These are phyloP conservation scores for Sporothrix humicola DNA, from an alignment of 2,329 filamentous ascomycete genomes.

Conservation along the genomic window DNA sequence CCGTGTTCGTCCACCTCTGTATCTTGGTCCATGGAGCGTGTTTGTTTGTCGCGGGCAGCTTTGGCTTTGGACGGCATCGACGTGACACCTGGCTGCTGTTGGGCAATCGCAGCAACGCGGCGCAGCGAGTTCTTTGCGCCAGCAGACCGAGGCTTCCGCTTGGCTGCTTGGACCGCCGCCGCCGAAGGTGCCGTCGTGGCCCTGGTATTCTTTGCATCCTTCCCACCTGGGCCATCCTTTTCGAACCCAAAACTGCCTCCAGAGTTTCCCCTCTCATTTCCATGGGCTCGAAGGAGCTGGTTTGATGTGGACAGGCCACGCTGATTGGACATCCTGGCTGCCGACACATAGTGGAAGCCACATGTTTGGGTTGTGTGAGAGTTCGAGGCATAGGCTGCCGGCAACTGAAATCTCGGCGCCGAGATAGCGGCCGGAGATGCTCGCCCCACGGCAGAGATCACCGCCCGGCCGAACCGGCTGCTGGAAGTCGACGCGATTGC, in stretches of 20 bases:
- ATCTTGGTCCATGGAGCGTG: no score
- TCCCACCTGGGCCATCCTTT: not conserved
- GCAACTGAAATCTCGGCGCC: not conserved
- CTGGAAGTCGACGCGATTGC: conserved; percentile 25
- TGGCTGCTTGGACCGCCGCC: conserved; percentile 34
- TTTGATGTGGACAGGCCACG: conserved; percentile 72
- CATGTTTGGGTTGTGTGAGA: not conserved
- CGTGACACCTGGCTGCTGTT: conserved; percentile 56
- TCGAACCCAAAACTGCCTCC: not conserved
- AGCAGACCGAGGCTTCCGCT: conserved; percentile 37
- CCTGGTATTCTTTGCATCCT: conserved; percentile 32
- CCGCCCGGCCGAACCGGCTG: conserved; percentile 27
- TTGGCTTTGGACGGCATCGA: conserved; percentile 41
- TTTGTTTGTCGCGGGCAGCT: no score
- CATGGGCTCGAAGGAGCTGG: conserved; percentile 56
- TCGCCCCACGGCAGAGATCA: conserved; percentile 6
- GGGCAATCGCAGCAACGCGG: conserved; percentile 84
- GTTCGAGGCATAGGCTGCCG: no score
- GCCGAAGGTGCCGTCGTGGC: not conserved
- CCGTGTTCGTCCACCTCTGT: conserved; percentile 32
- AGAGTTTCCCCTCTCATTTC: conserved; percentile 31
- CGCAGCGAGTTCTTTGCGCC: conserved; percentile 71
- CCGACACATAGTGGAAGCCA: conserved; percentile 51
- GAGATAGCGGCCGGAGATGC: not conserved
- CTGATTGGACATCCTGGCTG: conserved; percentile 56